Conservation (phyloP, 495 filamentous ascomycete genomes). For the Tuber magnatum region DNA sequence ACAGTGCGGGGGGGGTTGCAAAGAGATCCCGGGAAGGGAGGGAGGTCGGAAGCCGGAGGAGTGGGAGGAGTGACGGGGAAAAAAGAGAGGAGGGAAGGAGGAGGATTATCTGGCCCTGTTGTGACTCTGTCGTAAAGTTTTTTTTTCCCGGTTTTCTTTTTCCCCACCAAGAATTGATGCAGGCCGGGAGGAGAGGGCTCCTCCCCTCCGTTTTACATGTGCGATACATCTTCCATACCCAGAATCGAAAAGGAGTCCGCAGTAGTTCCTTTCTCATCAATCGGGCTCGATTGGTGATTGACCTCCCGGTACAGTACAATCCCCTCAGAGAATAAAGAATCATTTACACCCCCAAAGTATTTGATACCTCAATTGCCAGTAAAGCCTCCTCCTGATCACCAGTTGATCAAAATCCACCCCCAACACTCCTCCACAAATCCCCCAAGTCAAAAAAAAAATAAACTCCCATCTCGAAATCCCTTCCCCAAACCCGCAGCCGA, state of each 20-base stretch:
- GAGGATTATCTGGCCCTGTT: constrained; percentile 1
- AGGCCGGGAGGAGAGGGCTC: not conserved
- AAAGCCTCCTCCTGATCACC: not conserved
- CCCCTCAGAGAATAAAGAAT: not conserved
- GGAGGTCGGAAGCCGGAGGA: constrained; percentile 9
- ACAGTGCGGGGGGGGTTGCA: not conserved
- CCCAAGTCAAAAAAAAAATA: not conserved
- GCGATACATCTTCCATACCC: not conserved
- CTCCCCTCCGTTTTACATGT: not conserved
- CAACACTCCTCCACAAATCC: not conserved
- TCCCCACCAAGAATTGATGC: not conserved
- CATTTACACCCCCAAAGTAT: not conserved
- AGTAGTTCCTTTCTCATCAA: not conserved
- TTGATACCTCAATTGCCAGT: not conserved
- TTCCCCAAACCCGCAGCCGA: not conserved
- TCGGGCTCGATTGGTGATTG: not conserved
- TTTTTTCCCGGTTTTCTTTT: not conserved
- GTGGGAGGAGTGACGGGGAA: constrained; percentile 18
- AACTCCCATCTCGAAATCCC: not conserved
- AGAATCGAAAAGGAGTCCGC: not conserved
- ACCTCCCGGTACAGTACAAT: not conserved
- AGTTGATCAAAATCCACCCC: not conserved
- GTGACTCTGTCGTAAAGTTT: not conserved
- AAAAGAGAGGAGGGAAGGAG: constrained; percentile 6
- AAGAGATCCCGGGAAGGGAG: not conserved